Conservation (phyloP, 1,284 basidiomycete genomes). For the Tremellales sp. region DNA sequence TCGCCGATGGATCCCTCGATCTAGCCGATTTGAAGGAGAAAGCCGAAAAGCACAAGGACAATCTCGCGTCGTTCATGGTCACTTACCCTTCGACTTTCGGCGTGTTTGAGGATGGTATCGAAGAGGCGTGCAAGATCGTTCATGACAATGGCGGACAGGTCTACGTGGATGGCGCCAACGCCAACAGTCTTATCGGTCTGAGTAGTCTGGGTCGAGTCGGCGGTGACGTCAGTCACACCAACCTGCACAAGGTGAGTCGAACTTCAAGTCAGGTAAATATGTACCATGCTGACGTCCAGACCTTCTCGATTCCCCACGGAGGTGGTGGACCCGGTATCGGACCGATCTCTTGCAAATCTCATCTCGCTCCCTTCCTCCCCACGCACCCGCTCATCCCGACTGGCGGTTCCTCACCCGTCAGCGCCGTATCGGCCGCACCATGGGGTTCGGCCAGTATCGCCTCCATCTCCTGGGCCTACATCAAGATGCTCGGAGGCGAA, state of each 20-base stretch:
- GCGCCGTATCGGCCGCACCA: conserved; percentile 85
- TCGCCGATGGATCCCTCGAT: conserved; percentile 82
- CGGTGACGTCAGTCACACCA: conserved; percentile 96
- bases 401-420: conserved; percentile 69
- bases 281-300: conserved; percentile 26
- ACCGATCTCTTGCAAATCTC: conserved; percentile 90
- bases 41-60: conserved; percentile 85
- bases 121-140: conserved; percentile 87
- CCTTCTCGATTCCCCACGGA: conserved; percentile 72
- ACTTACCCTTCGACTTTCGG: conserved; percentile 96
- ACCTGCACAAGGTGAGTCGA: conserved; percentile 79
- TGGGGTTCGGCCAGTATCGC: conserved; percentile 93
- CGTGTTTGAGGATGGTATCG: conserved; percentile 90
- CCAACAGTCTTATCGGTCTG: conserved; percentile 92
- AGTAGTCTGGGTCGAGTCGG: conserved; percentile 95
- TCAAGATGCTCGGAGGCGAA: conserved; percentile 92
- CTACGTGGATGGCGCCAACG: conserved; percentile 93
- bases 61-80: conserved; percentile 95
- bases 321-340: conserved; percentile 90
- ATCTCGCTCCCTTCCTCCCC: conserved; percentile 91
- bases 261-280: not conserved
- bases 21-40: conserved; percentile 78
- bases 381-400: conserved; percentile 73
- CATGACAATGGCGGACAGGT: conserved; percentile 96
- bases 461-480: conserved; percentile 96